These are phyloP conservation scores for Melocanna baccifera DNA, from an alignment of 176 grass and related monocot species.

Conservation along the genomic window DNA sequence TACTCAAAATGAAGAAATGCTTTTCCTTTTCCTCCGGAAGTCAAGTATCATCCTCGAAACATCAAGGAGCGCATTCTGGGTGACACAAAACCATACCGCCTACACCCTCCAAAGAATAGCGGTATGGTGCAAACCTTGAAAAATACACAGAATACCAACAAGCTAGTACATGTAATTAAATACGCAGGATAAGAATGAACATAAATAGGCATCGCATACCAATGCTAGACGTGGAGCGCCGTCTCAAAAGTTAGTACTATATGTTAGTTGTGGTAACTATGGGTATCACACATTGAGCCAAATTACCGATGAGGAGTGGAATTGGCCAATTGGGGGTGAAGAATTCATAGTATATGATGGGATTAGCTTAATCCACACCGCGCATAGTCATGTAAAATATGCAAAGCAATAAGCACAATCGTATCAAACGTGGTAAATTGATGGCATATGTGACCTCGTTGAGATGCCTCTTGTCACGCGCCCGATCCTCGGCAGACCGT, in stretches of 20 bases:
- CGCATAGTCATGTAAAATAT: too few relatives aligned
- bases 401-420: too few relatives aligned
- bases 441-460: constrained; percentile 46
- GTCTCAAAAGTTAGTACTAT: background rate
- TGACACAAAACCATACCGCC: background rate
- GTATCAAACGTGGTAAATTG: background rate
- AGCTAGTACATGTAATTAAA: background rate
- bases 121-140: background rate
- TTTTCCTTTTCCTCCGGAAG: constrained; percentile 95
- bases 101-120: background rate
- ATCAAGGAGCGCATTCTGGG: background rate
- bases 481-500: constrained; percentile 46
- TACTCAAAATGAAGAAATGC: constrained; percentile 96
- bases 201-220: background rate
- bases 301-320: background rate
- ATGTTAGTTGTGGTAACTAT: background rate
- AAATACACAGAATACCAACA: background rate
- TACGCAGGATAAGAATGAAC: background rate
- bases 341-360: background rate
- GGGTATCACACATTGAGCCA: background rate
- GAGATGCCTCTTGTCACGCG: constrained; percentile 59
- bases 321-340: background rate
- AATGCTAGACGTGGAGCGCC: background rate
- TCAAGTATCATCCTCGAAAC: constrained; percentile 82
- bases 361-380: too few relatives aligned